Percentiles rank a stretch among this genome's conserved stretches.
phyloP scores from a whole-genome alignment of 2,329 filamentous ascomycete species.

The Penicillium sclerotiorum region DNA sequence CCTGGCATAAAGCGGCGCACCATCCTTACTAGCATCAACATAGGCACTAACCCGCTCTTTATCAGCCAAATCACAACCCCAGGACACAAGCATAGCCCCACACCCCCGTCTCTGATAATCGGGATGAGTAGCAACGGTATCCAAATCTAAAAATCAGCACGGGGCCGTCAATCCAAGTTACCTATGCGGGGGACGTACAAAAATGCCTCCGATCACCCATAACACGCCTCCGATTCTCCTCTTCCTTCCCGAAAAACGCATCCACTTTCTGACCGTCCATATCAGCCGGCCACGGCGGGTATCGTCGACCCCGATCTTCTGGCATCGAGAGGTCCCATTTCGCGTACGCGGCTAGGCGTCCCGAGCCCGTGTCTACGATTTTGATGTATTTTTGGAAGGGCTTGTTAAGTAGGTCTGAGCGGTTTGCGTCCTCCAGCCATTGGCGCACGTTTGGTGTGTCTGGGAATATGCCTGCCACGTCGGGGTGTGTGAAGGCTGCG shows the following conservation, averaged over 20 bases:
- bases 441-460: constrained; percentile 28
- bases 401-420: constrained; percentile 21
- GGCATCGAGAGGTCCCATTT: constrained; percentile 30
- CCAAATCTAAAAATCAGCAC: constrained; percentile 35
- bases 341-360: constrained; percentile 27
- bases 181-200: constrained; percentile 20
- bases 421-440: constrained; percentile 26
- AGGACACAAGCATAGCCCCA: constrained; percentile 40
- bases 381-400: constrained; percentile 28
- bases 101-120: constrained; percentile 44
- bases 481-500: constrained; percentile 24
- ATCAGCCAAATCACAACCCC: constrained; percentile 40
- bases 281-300: constrained; percentile 30
- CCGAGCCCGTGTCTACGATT: constrained; percentile 23
- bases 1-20: constrained; percentile 41
- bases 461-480: constrained; percentile 24
- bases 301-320: constrained; percentile 27
- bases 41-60: constrained; percentile 36
- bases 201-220: constrained; percentile 25
- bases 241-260: constrained; percentile 22
- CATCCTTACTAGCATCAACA: constrained; percentile 40
- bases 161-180: background rate
- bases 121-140: constrained; percentile 44
- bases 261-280: constrained; percentile 18
- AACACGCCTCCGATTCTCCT: constrained; percentile 20